Evolutionary conservation across 2,329 filamentous ascomycete genomes (phyloP).

Genomic region (Macrophomina phaseolina): DNA sequence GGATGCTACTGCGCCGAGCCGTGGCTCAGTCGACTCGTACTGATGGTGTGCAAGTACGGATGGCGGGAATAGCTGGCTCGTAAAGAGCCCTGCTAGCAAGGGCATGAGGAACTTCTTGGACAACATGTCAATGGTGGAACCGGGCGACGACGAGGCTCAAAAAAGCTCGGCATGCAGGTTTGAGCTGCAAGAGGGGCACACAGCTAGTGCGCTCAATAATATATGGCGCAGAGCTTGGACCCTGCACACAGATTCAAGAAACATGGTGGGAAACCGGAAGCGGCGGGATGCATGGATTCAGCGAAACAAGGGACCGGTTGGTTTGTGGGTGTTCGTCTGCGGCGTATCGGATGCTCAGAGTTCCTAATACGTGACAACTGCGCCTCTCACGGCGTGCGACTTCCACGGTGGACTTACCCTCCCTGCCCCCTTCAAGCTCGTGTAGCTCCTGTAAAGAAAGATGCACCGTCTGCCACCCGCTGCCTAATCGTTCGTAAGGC

Average conservation of each 20-base stretch:
- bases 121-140: constrained; percentile 5
- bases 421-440: too few relatives aligned
- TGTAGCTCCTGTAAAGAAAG: too few relatives aligned
- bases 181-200: not conserved
- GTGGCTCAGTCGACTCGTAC: constrained; percentile 11
- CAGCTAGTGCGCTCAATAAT: not conserved
- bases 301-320: constrained; percentile 10
- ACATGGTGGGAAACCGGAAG: constrained; percentile 8
- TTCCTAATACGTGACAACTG: too few relatives aligned
- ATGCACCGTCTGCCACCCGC: too few relatives aligned
- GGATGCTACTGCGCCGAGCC: constrained; percentile 53
- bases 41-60: constrained; percentile 14
- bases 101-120: constrained; percentile 23
- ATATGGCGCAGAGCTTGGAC: constrained; percentile 10
- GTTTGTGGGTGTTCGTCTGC: not conserved
- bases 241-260: not conserved
- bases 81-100: constrained; percentile 22
- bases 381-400: too few relatives aligned
- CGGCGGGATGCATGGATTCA: not conserved
- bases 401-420: too few relatives aligned
- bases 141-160: not conserved
- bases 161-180: not conserved
- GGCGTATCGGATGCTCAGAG: too few relatives aligned
- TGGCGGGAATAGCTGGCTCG: constrained; percentile 21
- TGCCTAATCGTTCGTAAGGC: too few relatives aligned